phyloP scores from a whole-genome alignment of 148 eudicot species.

The Polygonum maritimum region DNA sequence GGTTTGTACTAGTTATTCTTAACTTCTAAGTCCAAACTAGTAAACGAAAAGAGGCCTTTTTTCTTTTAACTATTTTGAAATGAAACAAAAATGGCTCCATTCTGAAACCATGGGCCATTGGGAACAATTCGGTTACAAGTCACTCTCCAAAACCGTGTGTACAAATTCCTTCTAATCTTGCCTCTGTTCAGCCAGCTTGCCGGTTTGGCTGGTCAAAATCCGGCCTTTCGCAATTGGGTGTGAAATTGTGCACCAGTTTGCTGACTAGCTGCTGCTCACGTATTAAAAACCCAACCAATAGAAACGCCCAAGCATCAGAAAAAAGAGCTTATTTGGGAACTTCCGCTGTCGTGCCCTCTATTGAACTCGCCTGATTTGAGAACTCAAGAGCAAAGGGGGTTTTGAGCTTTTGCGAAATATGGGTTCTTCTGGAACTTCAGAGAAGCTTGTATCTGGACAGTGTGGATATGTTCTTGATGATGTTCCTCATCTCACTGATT shows the following conservation, averaged over 20 bases:
- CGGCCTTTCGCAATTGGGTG: not conserved
- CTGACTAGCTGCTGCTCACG: not conserved
- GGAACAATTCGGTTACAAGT: no score
- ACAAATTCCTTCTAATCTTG: not conserved
- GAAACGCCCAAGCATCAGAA: not conserved
- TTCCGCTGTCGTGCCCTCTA: not conserved
- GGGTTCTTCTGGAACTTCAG: not conserved
- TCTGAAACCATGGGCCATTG: no score
- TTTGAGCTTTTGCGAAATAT: constrained; percentile 5
- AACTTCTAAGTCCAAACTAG: no score
- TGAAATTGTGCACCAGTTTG: not conserved
- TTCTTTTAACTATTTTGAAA: no score
- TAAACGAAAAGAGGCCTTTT: no score
- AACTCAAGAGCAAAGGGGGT: not conserved
- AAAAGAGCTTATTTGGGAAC: not conserved
- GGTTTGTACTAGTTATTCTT: no score
- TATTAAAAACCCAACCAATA: not conserved
- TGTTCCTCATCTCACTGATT: constrained; percentile 12
- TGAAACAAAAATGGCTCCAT: no score
- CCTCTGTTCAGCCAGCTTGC: not conserved
- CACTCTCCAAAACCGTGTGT: not conserved
- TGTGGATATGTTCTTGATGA: constrained; percentile 12
- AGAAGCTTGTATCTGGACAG: not conserved
- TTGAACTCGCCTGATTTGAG: not conserved
- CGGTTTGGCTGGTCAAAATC: not conserved